Base-by-base conservation (phyloP, 768 basidiomycete genomes). In the Trametes meyenii region DNA sequence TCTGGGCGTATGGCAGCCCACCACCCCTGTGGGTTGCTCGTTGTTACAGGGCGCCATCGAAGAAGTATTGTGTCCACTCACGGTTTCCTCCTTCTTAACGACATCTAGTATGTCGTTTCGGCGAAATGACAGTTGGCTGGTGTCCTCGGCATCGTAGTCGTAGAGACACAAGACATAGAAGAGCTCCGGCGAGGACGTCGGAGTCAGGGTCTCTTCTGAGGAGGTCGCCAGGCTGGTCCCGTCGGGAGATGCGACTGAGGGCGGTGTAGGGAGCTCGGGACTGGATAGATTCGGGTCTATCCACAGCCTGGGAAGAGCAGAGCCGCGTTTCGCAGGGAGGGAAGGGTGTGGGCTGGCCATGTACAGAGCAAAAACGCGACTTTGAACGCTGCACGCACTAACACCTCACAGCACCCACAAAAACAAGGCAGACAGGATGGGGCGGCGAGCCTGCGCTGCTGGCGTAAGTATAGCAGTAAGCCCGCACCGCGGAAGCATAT, bases 1-100 rank as follows among this genome's bases (percentile, higher is more conserved):
- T 78, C 78, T 12, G 74, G 73, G 23, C 84, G 78, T 74, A 88
- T 81, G 19, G 90, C 91, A 19, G 88, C 90, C 89, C 90, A 92
- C 90, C 90, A 92, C 11, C 91, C 90, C 71, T 72, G 43, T 5
- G 17, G 14, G 23, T 13, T 3, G 6, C 35, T 13, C 51, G 50
- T 14, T n/a, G 19, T 10, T 24, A 24, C 1, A 23, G 19, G 17
- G 3, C 5, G 10, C 14, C 2, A 19, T n/a, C 7, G 33, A 11
- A 12, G 38, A 21, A 1, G 38, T 2, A 24, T 19, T 11, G 13
- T 5, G 5, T 2, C 13, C 5, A 60, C 71, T 50, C 50, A 72
- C 71, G 1, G 85, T 83, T 13, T 81, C 78, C 71, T 91, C 88
- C 71, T 83, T 79, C 72, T 85, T 85, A 46, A 92, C 77, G 53